Evolutionary conservation across 2,329 filamentous ascomycete species (phyloP).

Genomic region (Colletotrichum horii): DNA sequence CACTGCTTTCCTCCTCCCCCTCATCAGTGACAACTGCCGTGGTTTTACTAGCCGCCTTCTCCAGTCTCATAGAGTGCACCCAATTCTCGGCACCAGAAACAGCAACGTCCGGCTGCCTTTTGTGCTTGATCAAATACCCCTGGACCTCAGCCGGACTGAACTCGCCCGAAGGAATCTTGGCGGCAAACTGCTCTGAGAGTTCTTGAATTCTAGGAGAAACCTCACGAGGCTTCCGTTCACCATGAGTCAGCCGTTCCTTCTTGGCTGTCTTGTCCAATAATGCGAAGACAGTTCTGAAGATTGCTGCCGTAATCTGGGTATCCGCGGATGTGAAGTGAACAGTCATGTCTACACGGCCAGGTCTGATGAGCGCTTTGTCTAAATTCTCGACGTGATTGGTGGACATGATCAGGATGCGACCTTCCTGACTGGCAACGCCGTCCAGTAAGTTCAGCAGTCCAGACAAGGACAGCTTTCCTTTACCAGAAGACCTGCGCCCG

Average conservation of each 20-base stretch:
- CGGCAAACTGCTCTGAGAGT: not conserved
- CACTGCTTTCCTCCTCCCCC: not conserved
- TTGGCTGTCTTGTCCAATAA: not conserved
- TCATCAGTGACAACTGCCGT: fast-evolving
- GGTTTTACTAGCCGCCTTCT: not conserved
- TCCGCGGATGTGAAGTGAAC: not conserved
- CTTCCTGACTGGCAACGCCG: constrained; percentile 79
- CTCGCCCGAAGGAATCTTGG: not conserved
- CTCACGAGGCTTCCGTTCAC: not conserved
- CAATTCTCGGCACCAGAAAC: not conserved
- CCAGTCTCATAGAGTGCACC: not conserved
- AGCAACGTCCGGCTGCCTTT: not conserved
- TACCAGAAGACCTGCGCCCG: not conserved
- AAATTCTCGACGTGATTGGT: constrained; percentile 77
- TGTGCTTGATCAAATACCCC: not conserved
- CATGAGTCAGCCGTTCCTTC: not conserved
- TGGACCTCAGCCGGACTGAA: not conserved
- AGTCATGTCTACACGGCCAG: constrained; percentile 71
- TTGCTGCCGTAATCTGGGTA: not conserved
- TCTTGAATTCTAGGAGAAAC: not conserved
- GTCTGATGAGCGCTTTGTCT: constrained; percentile 74
- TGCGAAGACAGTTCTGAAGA: not conserved
- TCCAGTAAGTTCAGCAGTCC: constrained; percentile 84
- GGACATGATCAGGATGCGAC: constrained; percentile 80
- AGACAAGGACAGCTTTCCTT: constrained; percentile 59